A percentile compares a stretch with the other conserved stretches of the same genome.
phyloP scores from a whole-genome alignment of 768 basidiomycete species.

The Agrocybe chaxingu region DNA sequence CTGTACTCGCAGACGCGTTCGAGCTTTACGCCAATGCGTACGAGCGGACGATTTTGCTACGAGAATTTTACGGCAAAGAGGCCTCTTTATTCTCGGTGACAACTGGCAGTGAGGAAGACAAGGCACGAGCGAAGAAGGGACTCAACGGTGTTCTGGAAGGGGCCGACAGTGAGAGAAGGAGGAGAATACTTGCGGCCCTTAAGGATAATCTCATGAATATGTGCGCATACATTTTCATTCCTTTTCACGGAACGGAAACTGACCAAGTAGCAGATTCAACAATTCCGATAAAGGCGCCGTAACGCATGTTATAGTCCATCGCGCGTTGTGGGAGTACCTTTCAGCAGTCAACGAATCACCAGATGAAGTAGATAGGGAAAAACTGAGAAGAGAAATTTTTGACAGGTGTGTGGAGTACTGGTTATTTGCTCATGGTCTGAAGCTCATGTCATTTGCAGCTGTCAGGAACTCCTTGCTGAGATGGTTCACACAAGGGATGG shows the following conservation, averaged over 20 bases:
- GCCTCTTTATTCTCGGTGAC: constrained; percentile 64
- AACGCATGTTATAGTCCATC: constrained; percentile 84
- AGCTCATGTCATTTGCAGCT: constrained; percentile 37
- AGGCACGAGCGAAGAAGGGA: constrained; percentile 63
- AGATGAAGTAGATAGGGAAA: constrained; percentile 69
- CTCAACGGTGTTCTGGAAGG: constrained; percentile 66
- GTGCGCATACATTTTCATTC: constrained; percentile 38
- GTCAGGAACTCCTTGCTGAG: constrained; percentile 83
- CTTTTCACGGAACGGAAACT: neutral
- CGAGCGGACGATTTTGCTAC: constrained; percentile 75
- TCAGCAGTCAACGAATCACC: constrained; percentile 52
- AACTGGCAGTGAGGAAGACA: constrained; percentile 56
- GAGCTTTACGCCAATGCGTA: constrained; percentile 85
- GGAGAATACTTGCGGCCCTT: constrained; percentile 62
- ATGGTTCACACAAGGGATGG: constrained; percentile 95
- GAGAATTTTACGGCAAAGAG: constrained; percentile 92
- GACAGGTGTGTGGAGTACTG: constrained; percentile 54
- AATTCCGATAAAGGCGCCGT: constrained; percentile 89
- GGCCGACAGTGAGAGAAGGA: constrained; percentile 58
- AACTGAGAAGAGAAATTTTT: constrained; percentile 73
- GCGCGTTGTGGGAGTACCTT: constrained; percentile 85
- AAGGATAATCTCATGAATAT: constrained; percentile 74
- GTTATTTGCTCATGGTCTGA: neutral
- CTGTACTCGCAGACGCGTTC: constrained; percentile 83
- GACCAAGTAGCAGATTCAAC: constrained; percentile 59